These are phyloP conservation scores for Alternaria hordeiaustralica DNA, from an alignment of 2,329 filamentous ascomycete species.

Conservation along the genomic window DNA sequence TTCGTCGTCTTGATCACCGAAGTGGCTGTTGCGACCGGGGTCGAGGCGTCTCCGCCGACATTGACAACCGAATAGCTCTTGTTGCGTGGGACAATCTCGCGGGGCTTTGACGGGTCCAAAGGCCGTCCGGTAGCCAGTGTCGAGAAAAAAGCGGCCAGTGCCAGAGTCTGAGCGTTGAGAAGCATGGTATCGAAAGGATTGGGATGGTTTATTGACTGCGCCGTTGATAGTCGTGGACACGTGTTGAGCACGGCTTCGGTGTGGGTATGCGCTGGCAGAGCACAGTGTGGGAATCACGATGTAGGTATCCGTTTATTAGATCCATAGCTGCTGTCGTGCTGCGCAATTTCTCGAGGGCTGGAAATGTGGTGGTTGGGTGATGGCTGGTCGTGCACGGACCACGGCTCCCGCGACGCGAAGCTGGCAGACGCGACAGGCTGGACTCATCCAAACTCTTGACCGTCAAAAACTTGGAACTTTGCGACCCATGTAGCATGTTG, in stretches of 20 bases:
- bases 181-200: constrained; percentile 30
- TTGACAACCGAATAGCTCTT: constrained; percentile 50
- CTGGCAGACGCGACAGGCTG: neutral
- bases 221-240: constrained; percentile 13
- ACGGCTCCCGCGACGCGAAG: neutral
- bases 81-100: constrained; percentile 27
- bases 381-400: constrained; percentile 29
- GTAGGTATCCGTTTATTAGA: constrained; percentile 23
- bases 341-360: constrained; percentile 32
- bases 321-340: constrained; percentile 20
- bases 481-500: neutral
- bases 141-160: constrained; percentile 31
- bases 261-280: constrained; percentile 15
- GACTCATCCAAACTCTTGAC: neutral
- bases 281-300: constrained; percentile 10
- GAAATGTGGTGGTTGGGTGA: constrained; percentile 40
- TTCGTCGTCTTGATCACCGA: constrained; percentile 33
- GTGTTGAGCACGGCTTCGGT: constrained; percentile 12
- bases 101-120: constrained; percentile 26
- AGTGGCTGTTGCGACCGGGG: constrained; percentile 24
- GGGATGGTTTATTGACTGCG: constrained; percentile 16
- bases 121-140: constrained; percentile 33
- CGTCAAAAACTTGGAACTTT: neutral
- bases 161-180: constrained; percentile 27
- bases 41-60: constrained; percentile 46